phyloP scores from a whole-genome alignment of 129 eudicot species.

The Tanacetum coccineum region DNA sequence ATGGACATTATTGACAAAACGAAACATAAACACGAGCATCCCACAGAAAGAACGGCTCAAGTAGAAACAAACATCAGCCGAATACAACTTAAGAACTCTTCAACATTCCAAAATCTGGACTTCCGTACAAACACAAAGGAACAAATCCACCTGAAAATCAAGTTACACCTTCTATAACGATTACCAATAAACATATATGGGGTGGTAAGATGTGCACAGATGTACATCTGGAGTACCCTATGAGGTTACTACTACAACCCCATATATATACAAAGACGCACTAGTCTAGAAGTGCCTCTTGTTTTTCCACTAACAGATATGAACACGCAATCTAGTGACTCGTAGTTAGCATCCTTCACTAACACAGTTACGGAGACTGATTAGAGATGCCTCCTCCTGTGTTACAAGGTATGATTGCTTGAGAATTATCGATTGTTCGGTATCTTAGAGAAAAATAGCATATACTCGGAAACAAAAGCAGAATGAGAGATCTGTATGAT shows the following conservation, averaged over 20 bases:
- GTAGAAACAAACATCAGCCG: no score
- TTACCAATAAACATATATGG: neutral
- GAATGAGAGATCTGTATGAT: no score
- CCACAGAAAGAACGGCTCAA: no score
- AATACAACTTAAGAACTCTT: no score
- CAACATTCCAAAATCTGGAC: neutral
- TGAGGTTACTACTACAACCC: neutral
- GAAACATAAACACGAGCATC: no score
- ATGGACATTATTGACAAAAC: no score
- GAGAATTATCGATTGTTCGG: no score
- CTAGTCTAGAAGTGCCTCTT: neutral
- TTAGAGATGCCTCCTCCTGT: constrained; percentile 3
- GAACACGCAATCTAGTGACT: neutral
- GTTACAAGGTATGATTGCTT: no score
- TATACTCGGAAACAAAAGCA: constrained; percentile 67
- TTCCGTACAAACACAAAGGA: neutral
- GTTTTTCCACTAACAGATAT: neutral
- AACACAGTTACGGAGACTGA: neutral
- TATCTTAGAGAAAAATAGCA: no score
- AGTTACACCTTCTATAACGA: neutral
- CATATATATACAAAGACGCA: neutral
- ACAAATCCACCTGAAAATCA: neutral
- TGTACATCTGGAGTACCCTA: neutral
- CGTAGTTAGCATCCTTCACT: neutral
- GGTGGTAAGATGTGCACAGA: neutral